Evolutionary conservation across 1,139 yeast genomes (phyloP), one percentile per base, ranked within the genome.

Genomic region (Debaryomyces sp.): DNA sequence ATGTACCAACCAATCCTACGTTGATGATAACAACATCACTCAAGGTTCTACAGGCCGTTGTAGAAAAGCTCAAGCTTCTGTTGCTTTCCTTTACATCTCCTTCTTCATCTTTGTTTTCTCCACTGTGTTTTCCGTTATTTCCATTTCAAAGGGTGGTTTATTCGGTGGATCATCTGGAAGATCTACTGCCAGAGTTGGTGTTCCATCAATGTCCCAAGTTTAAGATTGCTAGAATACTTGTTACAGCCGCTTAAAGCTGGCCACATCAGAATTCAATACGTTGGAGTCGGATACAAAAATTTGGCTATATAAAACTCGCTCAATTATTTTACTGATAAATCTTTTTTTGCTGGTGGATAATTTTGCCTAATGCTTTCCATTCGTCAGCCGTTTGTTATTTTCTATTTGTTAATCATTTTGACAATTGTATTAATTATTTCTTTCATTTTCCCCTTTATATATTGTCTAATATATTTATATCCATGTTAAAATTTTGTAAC

Each of bases 1-100:
- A 43, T 94, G 99, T 80, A 51, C 73, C 59, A 88, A 90, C 82
- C 58, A 76, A 53, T 57, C 49, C 49, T 91, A 89, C 79, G 55
- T 90, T 57, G 76, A 83, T 59, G 41, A 58, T 59, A 90, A 92
- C 80, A 73, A 70, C 55, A 81, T 91, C 58, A 70, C 87, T 56
- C 92, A 89, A 75, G 96, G 96, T 57, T 78, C 85, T 41, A 59
- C 73, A 26, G 87, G 82, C 61, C 84, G 97, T 79, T 94, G 99
- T 79, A 89, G 97, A 81, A 85, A 89, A 77, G 94, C 96, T 51
- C 98, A 94, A 79, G 96, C 96, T 55, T 75, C 89, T 35, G 82
- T 82, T 61, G 96, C 96, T 54, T 94, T 94, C 86, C 81, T 91
- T 64, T 94, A 84, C 86, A 85, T 94, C 71, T 79, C 95, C 52